Percentiles rank a stretch among this genome's conserved stretches.
Conservation (phyloP, 805 yeast species). For the Candida adriatica region DNA sequence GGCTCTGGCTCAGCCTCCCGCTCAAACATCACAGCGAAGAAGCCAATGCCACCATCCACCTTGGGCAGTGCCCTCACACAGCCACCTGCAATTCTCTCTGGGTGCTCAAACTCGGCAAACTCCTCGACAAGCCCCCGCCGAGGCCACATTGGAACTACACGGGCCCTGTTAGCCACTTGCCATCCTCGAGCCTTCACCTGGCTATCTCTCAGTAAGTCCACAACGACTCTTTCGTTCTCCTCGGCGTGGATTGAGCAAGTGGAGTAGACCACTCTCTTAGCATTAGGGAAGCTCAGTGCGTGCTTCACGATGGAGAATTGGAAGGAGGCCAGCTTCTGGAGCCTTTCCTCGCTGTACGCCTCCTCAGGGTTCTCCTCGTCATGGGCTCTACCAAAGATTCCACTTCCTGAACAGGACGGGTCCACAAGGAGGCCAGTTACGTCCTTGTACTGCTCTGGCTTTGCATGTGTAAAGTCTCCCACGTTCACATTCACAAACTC, state of each 20-base stretch:
- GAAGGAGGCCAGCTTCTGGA: slow-evolving; percentile 73
- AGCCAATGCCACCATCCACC: slow-evolving; percentile 97
- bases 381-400: slow-evolving; percentile 70
- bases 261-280: slow-evolving; percentile 76
- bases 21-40: slow-evolving; percentile 90
- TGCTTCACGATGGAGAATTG: slow-evolving; percentile 86
- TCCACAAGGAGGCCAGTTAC: slow-evolving; percentile 85
- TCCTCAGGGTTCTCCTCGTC: slow-evolving; percentile 43
- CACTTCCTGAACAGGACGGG: slow-evolving; percentile 97
- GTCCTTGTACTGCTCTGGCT: slow-evolving; percentile 47
- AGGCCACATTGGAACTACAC: slow-evolving; percentile 80
- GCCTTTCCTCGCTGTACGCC: slow-evolving; percentile 39
- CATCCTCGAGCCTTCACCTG: slow-evolving; percentile 67
- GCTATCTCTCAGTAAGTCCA: slow-evolving; percentile 62
- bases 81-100: slow-evolving; percentile 64
- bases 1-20: slow-evolving; percentile 24
- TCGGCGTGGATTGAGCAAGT: slow-evolving; percentile 93
- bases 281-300: slow-evolving; percentile 77
- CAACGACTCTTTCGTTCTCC: slow-evolving; percentile 91
- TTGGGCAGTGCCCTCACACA: slow-evolving; percentile 83
- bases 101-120: slow-evolving; percentile 43
- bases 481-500: slow-evolving; percentile 39
- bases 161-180: slow-evolving; percentile 48
- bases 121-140: slow-evolving; percentile 75
- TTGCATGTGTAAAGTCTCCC: slow-evolving; percentile 38